phyloP scores from a whole-genome alignment of 192 early-diverging fungal genomes.

The Coemansia sp. region DNA sequence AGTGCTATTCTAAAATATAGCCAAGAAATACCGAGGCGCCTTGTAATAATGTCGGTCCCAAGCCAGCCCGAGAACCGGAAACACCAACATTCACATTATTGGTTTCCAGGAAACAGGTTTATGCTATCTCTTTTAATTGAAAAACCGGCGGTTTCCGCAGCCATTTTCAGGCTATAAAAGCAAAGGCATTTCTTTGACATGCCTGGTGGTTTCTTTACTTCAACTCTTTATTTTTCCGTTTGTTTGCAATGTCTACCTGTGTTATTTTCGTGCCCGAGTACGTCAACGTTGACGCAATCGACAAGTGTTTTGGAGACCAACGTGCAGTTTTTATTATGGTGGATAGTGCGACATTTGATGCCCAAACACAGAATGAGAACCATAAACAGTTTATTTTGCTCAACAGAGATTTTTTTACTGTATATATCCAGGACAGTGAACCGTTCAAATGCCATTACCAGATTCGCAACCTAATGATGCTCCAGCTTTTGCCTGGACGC shows the following conservation, averaged over 20 bases:
- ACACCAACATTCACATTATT: too few species aligned
- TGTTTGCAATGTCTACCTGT: neutral
- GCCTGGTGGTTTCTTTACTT: neutral
- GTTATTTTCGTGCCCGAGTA: conserved; percentile 5
- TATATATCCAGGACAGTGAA: neutral
- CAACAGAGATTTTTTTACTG: conserved; percentile 1
- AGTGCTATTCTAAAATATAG: too few species aligned
- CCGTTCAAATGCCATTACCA: conserved; percentile 10
- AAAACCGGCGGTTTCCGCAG: neutral
- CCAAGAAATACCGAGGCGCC: too few species aligned
- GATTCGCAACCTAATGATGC: conserved; percentile 4
- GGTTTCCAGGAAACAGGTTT: too few species aligned
- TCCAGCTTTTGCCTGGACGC: neutral
- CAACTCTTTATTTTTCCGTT: neutral
- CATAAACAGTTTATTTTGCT: conserved; percentile 2
- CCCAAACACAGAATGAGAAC: neutral
- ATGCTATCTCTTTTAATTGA: too few species aligned
- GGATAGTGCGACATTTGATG: conserved; percentile 2
- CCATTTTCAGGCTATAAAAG: neutral
- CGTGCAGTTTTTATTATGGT: neutral
- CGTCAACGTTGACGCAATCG: neutral
- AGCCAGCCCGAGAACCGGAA: too few species aligned
- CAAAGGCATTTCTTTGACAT: neutral
- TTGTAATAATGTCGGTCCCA: too few species aligned
- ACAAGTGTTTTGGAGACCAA: conserved; percentile 5